Percentiles rank a stretch among this genome's conserved stretches.
phyloP scores from a whole-genome alignment of 805 yeast genomes.

The Myxozyma melibiosi region DNA sequence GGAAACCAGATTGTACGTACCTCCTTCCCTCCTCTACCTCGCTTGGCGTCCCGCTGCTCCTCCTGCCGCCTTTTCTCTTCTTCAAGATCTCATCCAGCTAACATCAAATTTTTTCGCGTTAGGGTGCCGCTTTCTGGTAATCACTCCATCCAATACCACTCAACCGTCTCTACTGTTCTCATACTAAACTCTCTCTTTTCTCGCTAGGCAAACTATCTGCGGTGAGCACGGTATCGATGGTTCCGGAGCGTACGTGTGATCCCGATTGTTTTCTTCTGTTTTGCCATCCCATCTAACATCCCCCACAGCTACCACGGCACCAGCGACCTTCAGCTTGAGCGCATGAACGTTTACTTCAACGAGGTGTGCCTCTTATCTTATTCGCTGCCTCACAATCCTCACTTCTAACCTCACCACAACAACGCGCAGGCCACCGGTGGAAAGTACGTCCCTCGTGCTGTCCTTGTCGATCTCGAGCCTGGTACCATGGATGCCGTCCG shows the following conservation, averaged over 20 bases:
- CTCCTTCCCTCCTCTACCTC: neutral
- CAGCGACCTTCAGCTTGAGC: conserved; percentile 43
- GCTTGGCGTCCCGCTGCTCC: neutral
- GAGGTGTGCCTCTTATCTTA: conserved; percentile 45
- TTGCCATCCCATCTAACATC: neutral
- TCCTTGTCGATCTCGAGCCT: conserved; percentile 91
- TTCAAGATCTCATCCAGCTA: neutral
- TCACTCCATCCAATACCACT: neutral
- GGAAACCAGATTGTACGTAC: conserved; percentile 83
- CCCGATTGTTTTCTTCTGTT: neutral
- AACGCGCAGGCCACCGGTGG: conserved; percentile 76
- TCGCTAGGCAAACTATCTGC: conserved; percentile 35
- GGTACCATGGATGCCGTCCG: conserved; percentile 89
- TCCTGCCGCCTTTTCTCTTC: neutral
- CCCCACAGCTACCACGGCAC: conserved; percentile 37
- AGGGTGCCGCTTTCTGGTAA: conserved; percentile 37
- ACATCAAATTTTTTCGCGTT: neutral
- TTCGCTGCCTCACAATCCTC: neutral
- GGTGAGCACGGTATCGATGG: conserved; percentile 37
- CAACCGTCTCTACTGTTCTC: neutral
- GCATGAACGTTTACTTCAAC: conserved; percentile 81
- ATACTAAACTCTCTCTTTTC: neutral
- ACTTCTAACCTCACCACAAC: neutral
- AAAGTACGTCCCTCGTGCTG: conserved; percentile 93
- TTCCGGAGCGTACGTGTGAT: conserved; percentile 32